These are phyloP conservation scores for Ustilago crameri DNA, from an alignment of 1,284 basidiomycete genomes.

Conservation along the genomic window DNA sequence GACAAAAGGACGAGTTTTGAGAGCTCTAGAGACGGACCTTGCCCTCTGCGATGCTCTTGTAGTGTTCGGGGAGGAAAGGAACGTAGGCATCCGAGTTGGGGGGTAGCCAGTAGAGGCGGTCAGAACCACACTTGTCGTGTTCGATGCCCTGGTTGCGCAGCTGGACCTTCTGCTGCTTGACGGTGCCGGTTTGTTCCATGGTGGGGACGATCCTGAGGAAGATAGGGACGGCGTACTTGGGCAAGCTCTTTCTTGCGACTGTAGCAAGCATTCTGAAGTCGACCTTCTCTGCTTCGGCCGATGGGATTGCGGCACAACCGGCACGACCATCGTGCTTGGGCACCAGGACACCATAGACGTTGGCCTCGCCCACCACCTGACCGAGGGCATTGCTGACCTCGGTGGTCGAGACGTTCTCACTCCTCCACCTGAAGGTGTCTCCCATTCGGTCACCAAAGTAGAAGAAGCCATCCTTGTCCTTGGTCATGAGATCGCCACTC, in stretches of 20 bases:
- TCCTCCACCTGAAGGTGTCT: conserved; percentile 67
- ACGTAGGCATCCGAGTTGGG: conserved; percentile 51
- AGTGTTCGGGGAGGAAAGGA: conserved; percentile 53
- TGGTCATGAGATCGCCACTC: conserved; percentile 65
- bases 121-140: conserved; percentile 53
- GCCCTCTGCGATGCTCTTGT: conserved; percentile 51
- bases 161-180: conserved; percentile 66
- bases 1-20: too few relatives aligned
- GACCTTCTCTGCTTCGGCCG: conserved; percentile 21
- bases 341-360: conserved; percentile 68
- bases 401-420: conserved; percentile 67
- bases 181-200: conserved; percentile 64
- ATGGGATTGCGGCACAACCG: conserved; percentile 68
- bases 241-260: conserved; percentile 59
- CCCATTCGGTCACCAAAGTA: conserved; percentile 67
- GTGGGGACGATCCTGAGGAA: conserved; percentile 65
- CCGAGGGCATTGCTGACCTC: conserved; percentile 65
- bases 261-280: conserved; percentile 58
- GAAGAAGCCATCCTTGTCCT: conserved; percentile 62
- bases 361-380: conserved; percentile 64
- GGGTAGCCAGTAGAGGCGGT: conserved; percentile 60
- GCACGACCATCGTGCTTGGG: conserved; percentile 68
- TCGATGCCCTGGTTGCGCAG: conserved; percentile 67
- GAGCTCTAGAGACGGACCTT: conserved; percentile 46
- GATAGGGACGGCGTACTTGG: conserved; percentile 68